Conservation (phyloP, 2,329 filamentous ascomycete genomes). For the Gyromitra esculenta region DNA sequence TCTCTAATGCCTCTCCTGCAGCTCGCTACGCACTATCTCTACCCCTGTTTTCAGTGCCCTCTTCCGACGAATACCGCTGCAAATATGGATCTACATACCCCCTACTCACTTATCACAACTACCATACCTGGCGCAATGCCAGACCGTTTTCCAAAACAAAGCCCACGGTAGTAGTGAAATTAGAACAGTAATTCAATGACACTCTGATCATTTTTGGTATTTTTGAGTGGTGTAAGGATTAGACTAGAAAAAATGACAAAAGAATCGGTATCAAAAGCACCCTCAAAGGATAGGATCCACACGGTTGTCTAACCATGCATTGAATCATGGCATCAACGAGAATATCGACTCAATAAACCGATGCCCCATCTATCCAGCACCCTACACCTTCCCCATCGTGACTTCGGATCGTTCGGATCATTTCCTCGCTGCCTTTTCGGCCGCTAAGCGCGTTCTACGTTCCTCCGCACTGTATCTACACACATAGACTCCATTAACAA, state of each 20-base stretch:
- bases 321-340: not conserved
- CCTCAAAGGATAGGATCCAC: not conserved
- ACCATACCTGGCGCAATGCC: no score
- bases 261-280: not conserved
- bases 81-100: no score
- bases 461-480: constrained; percentile 23
- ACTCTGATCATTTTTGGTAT: no score
- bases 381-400: not conserved
- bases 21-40: no score
- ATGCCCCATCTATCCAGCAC: no score
- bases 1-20: no score
- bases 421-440: not conserved
- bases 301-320: not conserved
- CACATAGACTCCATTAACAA: not conserved
- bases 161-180: not conserved
- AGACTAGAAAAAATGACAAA: not conserved
- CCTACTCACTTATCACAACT: no score
- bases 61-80: no score
- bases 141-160: not conserved
- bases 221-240: not conserved
- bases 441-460: not conserved
- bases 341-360: not conserved
- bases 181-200: not conserved
- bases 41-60: no score
- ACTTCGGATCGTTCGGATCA: not conserved